Evolutionary conservation across 768 basidiomycete species (phyloP), one percentile per base, ranked within the genome.

Genomic region (Kwoniella sp.): DNA sequence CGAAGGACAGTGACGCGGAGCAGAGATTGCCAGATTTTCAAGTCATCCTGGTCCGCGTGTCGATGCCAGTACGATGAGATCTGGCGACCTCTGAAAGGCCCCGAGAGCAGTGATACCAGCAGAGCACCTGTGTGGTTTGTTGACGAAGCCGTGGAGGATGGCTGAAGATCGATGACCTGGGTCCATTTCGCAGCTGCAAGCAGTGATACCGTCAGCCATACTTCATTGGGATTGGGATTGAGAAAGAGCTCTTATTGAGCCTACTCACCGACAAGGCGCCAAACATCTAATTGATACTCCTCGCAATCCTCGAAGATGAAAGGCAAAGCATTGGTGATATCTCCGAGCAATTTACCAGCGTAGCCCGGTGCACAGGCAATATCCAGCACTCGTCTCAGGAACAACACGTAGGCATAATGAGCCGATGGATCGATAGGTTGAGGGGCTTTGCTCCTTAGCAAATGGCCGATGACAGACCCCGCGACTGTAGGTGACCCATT

Each of bases 101-200:
- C 61, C 9, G 72, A 68, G 4, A 79, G 67, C 15, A 79, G 60
- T 17, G 65, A 63, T 13, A 78, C 72, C 9, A 79, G 72, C 25
- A 79, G 41, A 2, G 63, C 72, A 47, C 75, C 72, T 9, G 78
- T 79, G 53, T 77, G 70, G 50, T 79, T 75, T 2, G 75, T 72
- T 20, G 54, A 47, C 1, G 68, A 59, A n/a, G 53, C 58, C 9
- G 67, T 54, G 2, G 72, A 71, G 13, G 70, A 48, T 12, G 65
- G 68, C 52, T 70, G 65, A 4, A 73, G 61, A 30, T 72, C 71
- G 22, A 74, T 69, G 22, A 66, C 56, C 45, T 61, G 30, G 20
- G 58, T 57, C 74, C 72, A 75, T 61, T 64, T 72, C 25, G 31
- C 13, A 23, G 70, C 74, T 66, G 55, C 0, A 37, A 30, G 17